A percentile compares a stretch with the other conserved stretches of the same genome.
These are phyloP conservation scores for Talaromyces albobiverticillius DNA, from an alignment of 2,329 filamentous ascomycete genomes.

Conservation along the genomic window DNA sequence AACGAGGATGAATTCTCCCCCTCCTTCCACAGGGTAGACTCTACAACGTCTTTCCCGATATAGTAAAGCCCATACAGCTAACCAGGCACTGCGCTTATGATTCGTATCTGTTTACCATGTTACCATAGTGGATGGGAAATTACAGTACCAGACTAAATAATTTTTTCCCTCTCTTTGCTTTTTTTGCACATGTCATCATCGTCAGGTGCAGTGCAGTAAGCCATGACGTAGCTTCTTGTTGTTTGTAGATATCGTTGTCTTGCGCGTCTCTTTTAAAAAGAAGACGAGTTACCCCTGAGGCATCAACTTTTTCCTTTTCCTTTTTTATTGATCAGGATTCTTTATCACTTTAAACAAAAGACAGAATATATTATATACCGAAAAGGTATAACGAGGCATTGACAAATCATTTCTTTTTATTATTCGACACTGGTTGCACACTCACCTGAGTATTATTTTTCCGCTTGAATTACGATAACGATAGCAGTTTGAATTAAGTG, in stretches of 20 bases:
- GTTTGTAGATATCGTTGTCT: no score
- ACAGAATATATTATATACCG: not conserved
- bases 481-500: no score
- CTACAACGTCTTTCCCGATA: not conserved
- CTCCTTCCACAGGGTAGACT: not conserved
- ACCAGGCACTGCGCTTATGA: not conserved
- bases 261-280: not conserved
- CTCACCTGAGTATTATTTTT: no score
- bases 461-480: not conserved
- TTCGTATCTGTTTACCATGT: not conserved
- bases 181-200: not conserved
- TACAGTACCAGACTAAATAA: not conserved
- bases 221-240: slow-evolving; percentile 7
- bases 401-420: slow-evolving; percentile 9
- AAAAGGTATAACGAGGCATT: slow-evolving; percentile 1
- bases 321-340: not conserved
- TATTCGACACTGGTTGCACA: slow-evolving; percentile 9
- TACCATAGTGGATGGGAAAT: not conserved
- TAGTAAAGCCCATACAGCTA: not conserved
- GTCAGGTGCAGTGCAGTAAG: not conserved
- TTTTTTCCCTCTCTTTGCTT: no score
- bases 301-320: not conserved
- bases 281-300: not conserved
- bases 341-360: not conserved
- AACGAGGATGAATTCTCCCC: not conserved